These are phyloP conservation scores for Axilococcus clingmanii DNA, from an alignment of 139 green algal genomes.

Conservation along the genomic window DNA sequence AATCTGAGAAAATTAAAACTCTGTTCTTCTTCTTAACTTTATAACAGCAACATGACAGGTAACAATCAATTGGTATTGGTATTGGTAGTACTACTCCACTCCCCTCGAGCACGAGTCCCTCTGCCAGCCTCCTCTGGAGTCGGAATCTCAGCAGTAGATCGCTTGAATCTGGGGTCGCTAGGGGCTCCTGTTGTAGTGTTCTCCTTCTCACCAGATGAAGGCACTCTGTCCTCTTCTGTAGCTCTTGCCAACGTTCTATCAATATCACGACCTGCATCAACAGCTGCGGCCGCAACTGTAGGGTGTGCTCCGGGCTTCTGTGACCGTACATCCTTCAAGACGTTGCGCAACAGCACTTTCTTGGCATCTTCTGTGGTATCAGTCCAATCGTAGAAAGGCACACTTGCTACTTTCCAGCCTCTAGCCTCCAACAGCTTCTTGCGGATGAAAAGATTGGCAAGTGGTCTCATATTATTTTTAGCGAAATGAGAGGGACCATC, in stretches of 20 bases:
- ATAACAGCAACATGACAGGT: too few relatives aligned
- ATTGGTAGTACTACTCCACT: too few relatives aligned
- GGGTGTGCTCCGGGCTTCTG: neutral
- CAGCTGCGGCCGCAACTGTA: neutral
- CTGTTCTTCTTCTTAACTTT: too few relatives aligned
- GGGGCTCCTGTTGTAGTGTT: neutral
- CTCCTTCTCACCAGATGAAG: neutral
- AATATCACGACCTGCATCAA: too few relatives aligned
- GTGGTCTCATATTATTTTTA: constrained; percentile 28
- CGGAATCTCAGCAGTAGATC: constrained; percentile 4
- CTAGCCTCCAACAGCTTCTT: constrained; percentile 21
- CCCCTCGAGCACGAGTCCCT: neutral
- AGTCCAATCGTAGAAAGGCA: constrained; percentile 39
- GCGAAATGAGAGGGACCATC: constrained; percentile 49
- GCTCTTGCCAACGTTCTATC: too few relatives aligned
- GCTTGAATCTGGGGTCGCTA: neutral
- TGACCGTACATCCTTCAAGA: constrained; percentile 13
- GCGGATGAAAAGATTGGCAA: constrained; percentile 16
- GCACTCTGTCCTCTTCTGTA: neutral
- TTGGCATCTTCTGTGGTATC: constrained; percentile 2
- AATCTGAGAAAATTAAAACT: neutral
- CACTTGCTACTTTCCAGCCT: constrained; percentile 29
- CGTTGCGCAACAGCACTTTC: constrained; percentile 8
- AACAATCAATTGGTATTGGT: too few relatives aligned
- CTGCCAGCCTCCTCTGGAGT: constrained; percentile 14